Evolutionary conservation across 1,284 basidiomycete genomes (phyloP), one percentile per base, ranked within the genome.

Genomic region (Fistulinella staudtii): DNA sequence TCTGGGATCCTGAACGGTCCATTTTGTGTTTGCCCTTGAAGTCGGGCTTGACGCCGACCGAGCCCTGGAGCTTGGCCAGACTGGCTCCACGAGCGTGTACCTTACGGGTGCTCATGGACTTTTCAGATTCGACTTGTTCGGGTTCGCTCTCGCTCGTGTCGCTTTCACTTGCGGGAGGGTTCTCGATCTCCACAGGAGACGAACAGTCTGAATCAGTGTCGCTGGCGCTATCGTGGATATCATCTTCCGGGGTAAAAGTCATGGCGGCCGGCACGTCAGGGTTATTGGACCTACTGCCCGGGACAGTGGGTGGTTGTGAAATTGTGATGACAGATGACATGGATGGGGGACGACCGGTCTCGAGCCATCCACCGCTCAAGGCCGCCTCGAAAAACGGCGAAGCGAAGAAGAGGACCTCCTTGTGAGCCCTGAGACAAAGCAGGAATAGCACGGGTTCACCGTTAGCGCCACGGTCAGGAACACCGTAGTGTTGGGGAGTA

Each of bases 361-460:
- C 85, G 7, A 81, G 80, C 85, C 85, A 89, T 54, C 84, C 75
- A 4, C 89, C 89, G 50, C 82, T 85, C 37, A 92, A 69, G 17
- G 87, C 85, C 11, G 86, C 86, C 63, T 89, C 83, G 60, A 92
- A 92, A 71, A 92, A 92, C 0, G 89, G 85, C 5, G 85, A 89
- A 1, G 87, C 84, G 58, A 89, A 91, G 60, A 84, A 84, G 5
- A 92, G 71, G 31, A 92, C 78, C 57, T 92, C 88, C 58, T 87
- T 88, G 65, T 92, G 89, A 0, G 85, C 82, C 86, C 86, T 89
- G 54, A 49, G 27, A 49, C 23, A 15, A 30, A 24, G 41, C n/a
- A n/a, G 23, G 14, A 20, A 51, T 29, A 51, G 41, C 39, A 39
- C 43, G 28, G 22, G 36, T 10, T n/a, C n/a, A n/a, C n/a, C n/a